Evolutionary conservation across 306 rosid species (phyloP).

Genomic region (Parietaria judaica): DNA sequence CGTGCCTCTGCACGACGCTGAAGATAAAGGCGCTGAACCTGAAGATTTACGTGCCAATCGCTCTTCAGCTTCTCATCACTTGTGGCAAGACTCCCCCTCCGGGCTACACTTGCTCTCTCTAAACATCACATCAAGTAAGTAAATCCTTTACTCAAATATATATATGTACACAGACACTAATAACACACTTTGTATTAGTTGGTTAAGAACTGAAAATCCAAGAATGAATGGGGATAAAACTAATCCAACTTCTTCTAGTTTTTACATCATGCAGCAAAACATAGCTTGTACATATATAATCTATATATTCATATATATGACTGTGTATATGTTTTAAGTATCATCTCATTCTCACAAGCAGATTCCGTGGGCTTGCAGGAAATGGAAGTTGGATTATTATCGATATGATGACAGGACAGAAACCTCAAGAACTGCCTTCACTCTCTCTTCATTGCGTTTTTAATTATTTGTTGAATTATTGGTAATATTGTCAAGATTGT

Average conservation of each 20-base stretch:
- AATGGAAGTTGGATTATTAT: conserved; percentile 40
- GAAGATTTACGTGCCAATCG: conserved; percentile 65
- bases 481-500: conserved; percentile 18
- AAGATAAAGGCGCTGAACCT: conserved; percentile 83
- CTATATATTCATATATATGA: too few relatives aligned
- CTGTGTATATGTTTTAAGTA: conserved; percentile 23
- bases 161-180: not conserved
- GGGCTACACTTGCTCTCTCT: conserved; percentile 93
- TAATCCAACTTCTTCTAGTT: too few relatives aligned
- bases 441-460: conserved; percentile 3
- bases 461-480: conserved; percentile 25
- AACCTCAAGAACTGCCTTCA: conserved; percentile 58
- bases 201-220: not conserved
- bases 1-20: conserved; percentile 83
- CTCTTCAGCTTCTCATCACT: conserved; percentile 81
- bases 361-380: not conserved
- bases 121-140: conserved; percentile 20
- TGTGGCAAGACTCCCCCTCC: conserved; percentile 95
- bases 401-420: conserved; percentile 20
- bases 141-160: conserved; percentile 7
- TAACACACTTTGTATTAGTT: not conserved
- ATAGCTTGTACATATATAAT: too few relatives aligned
- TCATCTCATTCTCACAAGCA: not conserved
- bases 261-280: too few relatives aligned
- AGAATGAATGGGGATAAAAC: too few relatives aligned